These are phyloP conservation scores for Paracorniculantispora psalliotae DNA, from an alignment of 2,329 filamentous ascomycete genomes.

Conservation along the genomic window DNA sequence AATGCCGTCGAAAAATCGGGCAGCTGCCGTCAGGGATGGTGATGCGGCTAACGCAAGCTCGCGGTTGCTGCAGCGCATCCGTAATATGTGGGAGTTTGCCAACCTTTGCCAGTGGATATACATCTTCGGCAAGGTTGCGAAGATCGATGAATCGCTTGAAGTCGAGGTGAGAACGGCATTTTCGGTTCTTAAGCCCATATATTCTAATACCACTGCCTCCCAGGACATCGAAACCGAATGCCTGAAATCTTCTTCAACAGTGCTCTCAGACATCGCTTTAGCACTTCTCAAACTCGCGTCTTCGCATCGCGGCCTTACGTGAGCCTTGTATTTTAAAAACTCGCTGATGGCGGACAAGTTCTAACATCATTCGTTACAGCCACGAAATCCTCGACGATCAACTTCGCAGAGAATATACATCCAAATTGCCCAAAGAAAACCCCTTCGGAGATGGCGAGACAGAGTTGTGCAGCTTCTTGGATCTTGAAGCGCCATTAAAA, in stretches of 20 bases:
- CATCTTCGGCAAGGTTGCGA: conserved; percentile 82
- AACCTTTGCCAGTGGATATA: conserved; percentile 91
- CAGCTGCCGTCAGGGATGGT: background rate
- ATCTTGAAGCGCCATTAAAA: conserved; percentile 80
- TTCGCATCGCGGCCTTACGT: conserved; percentile 89
- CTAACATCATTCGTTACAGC: conserved; percentile 41
- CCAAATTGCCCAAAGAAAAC: conserved; percentile 74
- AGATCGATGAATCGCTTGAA: conserved; percentile 82
- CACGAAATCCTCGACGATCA: conserved; percentile 90
- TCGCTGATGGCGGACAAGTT: background rate
- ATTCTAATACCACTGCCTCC: conserved; percentile 2
- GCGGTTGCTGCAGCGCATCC: conserved; percentile 59
- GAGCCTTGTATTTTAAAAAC: conserved; percentile 33
- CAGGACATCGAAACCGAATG: conserved; percentile 89
- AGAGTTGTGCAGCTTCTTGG: conserved; percentile 62
- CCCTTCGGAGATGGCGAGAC: conserved; percentile 77
- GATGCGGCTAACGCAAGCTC: conserved; percentile 11
- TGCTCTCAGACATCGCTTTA: conserved; percentile 76
- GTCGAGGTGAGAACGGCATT: conserved; percentile 63
- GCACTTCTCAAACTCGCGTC: conserved; percentile 88
- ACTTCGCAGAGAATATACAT: conserved; percentile 77
- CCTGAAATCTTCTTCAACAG: conserved; percentile 69
- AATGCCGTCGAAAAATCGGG: conserved; percentile 2
- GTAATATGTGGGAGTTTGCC: conserved; percentile 94
- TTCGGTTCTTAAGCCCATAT: background rate